phyloP scores from a whole-genome alignment of 164 flowering plant genomes.

The Hamamelis virginiana region DNA sequence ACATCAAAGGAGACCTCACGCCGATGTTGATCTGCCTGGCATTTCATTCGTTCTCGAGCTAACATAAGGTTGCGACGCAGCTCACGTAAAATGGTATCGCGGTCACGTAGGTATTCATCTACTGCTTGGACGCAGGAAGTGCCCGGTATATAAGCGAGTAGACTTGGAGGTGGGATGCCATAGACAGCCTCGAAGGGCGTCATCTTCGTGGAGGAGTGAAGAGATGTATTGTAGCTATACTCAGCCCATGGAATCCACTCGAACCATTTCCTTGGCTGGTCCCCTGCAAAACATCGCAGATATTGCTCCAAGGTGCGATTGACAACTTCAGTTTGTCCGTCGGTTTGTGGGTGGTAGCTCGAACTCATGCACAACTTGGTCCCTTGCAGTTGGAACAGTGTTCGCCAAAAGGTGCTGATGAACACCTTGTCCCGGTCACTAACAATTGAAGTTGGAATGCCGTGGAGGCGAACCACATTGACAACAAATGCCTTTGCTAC shows the following conservation, averaged over 20 bases:
- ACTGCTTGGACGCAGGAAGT: slow-evolving; percentile 1
- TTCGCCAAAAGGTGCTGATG: slow-evolving; percentile 1
- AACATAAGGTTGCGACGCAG: slow-evolving; percentile 3
- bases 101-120: slow-evolving; percentile 7
- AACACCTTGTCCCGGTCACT: slow-evolving; percentile 1
- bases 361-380: not conserved
- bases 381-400: not conserved
- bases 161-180: too few species aligned
- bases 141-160: not conserved
- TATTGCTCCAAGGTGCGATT: too few species aligned
- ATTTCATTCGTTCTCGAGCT: not conserved
- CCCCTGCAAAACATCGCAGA: too few species aligned
- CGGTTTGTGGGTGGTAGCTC: too few species aligned
- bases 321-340: too few species aligned
- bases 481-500: too few species aligned
- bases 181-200: too few species aligned
- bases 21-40: not conserved
- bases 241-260: not conserved
- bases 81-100: slow-evolving; percentile 6
- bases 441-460: too few species aligned
- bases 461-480: too few species aligned
- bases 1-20: slow-evolving; percentile 2
- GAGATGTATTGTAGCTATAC: not conserved
- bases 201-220: not conserved
- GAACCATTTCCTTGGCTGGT: not conserved